Evolutionary conservation across 1,284 basidiomycete species (phyloP), one percentile per base, ranked within the genome.

Genomic region (Trametes versicolor): DNA sequence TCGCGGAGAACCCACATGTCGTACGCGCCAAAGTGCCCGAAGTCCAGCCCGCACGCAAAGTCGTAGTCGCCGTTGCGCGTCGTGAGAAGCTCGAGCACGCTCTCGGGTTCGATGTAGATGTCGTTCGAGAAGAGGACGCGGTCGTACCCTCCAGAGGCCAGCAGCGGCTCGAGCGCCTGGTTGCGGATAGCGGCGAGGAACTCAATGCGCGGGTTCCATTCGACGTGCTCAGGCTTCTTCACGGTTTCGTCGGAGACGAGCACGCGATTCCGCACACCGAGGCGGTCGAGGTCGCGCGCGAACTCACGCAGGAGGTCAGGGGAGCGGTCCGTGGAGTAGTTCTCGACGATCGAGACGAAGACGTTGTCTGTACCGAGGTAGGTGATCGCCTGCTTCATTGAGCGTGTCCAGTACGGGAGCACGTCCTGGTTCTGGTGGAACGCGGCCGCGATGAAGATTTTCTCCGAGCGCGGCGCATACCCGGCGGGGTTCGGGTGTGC

Each of bases 301-400:
- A 85, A 77, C 4, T 73, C 69, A 50, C 72, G 67, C 1, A 87
- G 78, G 54, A 84, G 74, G 5, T 73, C 66, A 9, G 81, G 78
- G 1, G 84, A 82, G 1, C 67, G 66, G 70, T 88, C 87, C 37
- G 64, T 52, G 37, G 83, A 85, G 69, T 85, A 79, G 58, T 82
- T 85, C 72, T 88, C 87, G 69, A 87, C 80, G 58, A 88, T 77
- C n/a, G 85, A 87, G 6, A 88, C 78, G 67, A 81, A 88, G 19
- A 83, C 82, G 55, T 86, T 85, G 51, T 81, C 77, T 3, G 75
- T 66, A 10, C 87, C 87, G 39, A 88, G 78, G 73, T 80, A 81
- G 50, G 71, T 66, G 41, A 82, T 80, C 12, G 74, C 72, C 66
- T 77, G 76, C 58, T 77, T 68, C 52, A 83, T 71, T 32, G 79